Percentiles rank a stretch among this genome's conserved stretches.
phyloP scores from a whole-genome alignment of 2,329 filamentous ascomycete species.

The Penicillium sp. region DNA sequence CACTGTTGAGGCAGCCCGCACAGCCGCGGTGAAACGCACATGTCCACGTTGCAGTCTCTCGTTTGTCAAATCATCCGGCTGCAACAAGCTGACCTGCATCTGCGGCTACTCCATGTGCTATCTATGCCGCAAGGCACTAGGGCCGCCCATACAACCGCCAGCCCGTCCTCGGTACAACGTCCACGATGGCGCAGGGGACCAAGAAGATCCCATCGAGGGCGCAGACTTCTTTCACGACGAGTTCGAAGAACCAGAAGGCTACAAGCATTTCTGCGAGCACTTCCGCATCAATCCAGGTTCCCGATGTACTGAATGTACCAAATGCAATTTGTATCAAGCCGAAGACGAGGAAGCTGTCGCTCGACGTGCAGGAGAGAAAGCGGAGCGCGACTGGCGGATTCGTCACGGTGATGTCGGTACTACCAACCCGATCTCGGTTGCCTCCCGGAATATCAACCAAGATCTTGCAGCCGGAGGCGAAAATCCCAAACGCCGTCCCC shows the following conservation, averaged over 20 bases:
- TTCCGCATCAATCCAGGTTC: constrained; percentile 80
- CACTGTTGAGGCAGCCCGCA: constrained; percentile 89
- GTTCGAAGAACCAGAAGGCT: constrained; percentile 65
- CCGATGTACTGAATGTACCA: constrained; percentile 75
- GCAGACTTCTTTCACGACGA: constrained; percentile 22
- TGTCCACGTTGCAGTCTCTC: constrained; percentile 88
- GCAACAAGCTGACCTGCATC: constrained; percentile 94
- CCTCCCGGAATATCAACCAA: constrained; percentile 29
- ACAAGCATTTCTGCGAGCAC: constrained; percentile 94
- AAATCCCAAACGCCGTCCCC: constrained; percentile 16
- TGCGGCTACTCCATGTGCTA: constrained; percentile 99
- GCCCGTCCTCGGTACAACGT: constrained; percentile 38
- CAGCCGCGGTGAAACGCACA: constrained; percentile 89
- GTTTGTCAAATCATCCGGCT: constrained; percentile 91
- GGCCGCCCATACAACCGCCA: constrained; percentile 24
- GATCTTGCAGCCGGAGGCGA: constrained; percentile 25
- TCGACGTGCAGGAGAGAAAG: constrained; percentile 67
- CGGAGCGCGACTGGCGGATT: constrained; percentile 70
- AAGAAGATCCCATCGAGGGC: constrained; percentile 10
- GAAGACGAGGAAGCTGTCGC: constrained; percentile 73
- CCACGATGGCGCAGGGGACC: constrained; percentile 33
- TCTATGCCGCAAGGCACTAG: constrained; percentile 74
- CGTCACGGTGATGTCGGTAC: constrained; percentile 53
- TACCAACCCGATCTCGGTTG: constrained; percentile 12
- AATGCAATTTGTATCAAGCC: constrained; percentile 72